Conservation (phyloP, 495 filamentous ascomycete genomes). For the Aspergillus sparsus region DNA sequence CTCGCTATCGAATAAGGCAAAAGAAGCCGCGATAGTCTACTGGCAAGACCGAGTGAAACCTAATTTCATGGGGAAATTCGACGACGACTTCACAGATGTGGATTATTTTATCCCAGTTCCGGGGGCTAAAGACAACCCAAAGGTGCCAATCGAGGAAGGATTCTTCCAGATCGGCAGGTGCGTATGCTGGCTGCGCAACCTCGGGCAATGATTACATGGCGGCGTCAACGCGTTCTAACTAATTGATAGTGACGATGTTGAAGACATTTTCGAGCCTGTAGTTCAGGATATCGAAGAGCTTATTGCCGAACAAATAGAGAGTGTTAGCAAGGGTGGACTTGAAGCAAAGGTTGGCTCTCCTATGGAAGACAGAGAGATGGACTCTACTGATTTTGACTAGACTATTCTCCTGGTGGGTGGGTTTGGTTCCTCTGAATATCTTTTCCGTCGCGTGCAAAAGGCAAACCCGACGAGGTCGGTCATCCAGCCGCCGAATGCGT, state of each 20-base stretch:
- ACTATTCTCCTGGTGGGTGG: constrained; percentile 72
- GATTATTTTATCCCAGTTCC: constrained; percentile 27
- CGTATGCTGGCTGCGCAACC: background rate
- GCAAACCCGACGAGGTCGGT: constrained; percentile 47
- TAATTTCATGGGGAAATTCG: constrained; percentile 6
- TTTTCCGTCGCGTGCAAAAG: constrained; percentile 56
- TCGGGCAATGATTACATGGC: background rate
- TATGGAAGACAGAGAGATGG: constrained; percentile 16
- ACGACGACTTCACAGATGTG: constrained; percentile 18
- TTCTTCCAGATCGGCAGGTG: constrained; percentile 28
- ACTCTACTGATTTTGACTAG: constrained; percentile 25
- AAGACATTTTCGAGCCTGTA: constrained; percentile 58
- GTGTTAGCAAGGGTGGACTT: constrained; percentile 26
- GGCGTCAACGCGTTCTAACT: background rate
- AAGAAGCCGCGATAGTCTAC: constrained; percentile 13
- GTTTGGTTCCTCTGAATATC: constrained; percentile 67
- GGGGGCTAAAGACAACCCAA: constrained; percentile 21
- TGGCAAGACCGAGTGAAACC: constrained; percentile 35
- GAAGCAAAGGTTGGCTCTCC: constrained; percentile 21
- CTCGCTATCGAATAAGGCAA: constrained; percentile 12
- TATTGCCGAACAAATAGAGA: constrained; percentile 57
- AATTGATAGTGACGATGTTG: constrained; percentile 40
- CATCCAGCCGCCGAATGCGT: constrained; percentile 63
- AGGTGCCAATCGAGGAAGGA: constrained; percentile 17
- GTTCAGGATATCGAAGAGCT: constrained; percentile 58